Base-by-base conservation (phyloP, 768 basidiomycete species). In the Leucosporidium creatinivorum region DNA sequence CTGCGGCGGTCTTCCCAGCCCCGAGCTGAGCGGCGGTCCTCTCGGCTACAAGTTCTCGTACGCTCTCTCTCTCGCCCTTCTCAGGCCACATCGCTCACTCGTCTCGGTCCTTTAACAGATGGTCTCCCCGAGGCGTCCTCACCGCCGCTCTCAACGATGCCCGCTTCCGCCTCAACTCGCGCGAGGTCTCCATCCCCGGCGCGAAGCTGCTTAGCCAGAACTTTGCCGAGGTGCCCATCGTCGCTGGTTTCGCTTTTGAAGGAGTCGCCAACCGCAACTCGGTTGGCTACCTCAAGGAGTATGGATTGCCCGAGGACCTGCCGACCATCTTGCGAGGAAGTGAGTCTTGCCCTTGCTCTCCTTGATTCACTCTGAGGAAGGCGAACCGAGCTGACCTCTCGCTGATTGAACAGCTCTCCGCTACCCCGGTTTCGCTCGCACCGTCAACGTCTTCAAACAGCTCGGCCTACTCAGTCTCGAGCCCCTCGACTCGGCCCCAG, bases 1-100 rank as follows among this genome's bases (percentile, higher is more conserved):
- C 81, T 97, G 93, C 64, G 93, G 93, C 1, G 93, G 93, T 1
- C 81, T 97, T 6, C 93, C 93, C 0, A 86, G 87, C 1, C 89
- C 89, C 0, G 88, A 88, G 52, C 75, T 77, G 39, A 78, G 77
- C 60, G 75, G 78, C 57, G 67, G 77, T 72, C 56, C 64, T 64
- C 66, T 63, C 26, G 68, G 68, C 4, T 73, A 73, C 66, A 73
- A 73, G 57, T 69, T 72, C 55, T 65, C 66, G 62, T 65, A 3
- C 21, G 60, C 33, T 60, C 30, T 33, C 18, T 28, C 25, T 28
- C 4, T 44, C n/a, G 48, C 25, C 25, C 31, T n/a, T 23, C 33
- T 49, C 33, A 33, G 28, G 9, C 49, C 10, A 44, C 9, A 28
- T 39, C 54, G 13, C 2, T 23, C 21, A 55, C 65, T 63, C 30